phyloP scores from a whole-genome alignment of 495 filamentous ascomycete species.

The Tetracladium setigerum region DNA sequence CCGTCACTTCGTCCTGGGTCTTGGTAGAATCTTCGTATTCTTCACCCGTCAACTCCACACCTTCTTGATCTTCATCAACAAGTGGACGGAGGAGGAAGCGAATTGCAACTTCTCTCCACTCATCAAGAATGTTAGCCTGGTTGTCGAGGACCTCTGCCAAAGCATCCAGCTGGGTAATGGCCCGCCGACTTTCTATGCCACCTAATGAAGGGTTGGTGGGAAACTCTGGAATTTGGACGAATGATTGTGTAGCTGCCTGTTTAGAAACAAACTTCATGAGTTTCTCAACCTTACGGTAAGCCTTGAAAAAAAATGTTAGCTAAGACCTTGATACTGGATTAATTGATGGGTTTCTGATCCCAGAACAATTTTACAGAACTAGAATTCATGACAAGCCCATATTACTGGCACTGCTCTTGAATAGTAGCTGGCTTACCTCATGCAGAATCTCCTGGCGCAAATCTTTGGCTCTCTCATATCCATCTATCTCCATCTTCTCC shows the following conservation, averaged over 20 bases:
- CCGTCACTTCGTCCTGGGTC: conserved; percentile 69
- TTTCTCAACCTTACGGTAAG: conserved; percentile 20
- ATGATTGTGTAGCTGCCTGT: conserved; percentile 39
- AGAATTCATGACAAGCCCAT: too few relatives aligned
- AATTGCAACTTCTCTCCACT: conserved; percentile 66
- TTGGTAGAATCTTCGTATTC: conserved; percentile 85
- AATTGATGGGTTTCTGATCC: background rate
- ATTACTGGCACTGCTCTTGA: background rate
- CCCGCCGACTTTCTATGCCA: conserved; percentile 53
- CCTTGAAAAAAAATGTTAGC: background rate
- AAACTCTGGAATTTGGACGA: conserved; percentile 57
- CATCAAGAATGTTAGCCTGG: conserved; percentile 59
- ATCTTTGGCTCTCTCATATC: conserved; percentile 68
- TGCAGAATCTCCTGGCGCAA: conserved; percentile 70
- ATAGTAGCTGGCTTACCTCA: conserved; percentile 23
- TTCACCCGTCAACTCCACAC: conserved; percentile 68
- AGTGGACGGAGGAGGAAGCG: conserved; percentile 63
- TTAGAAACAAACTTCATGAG: conserved; percentile 42
- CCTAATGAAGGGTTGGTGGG: conserved; percentile 38
- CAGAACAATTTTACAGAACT: too few relatives aligned
- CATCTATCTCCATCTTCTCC: conserved; percentile 59
- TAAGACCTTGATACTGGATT: too few relatives aligned
- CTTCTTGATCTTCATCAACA: conserved; percentile 68
- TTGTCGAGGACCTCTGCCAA: conserved; percentile 51
- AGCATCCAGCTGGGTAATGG: conserved; percentile 49